phyloP scores from a whole-genome alignment of 257 asterid genomes.

The Scutellaria baicalensis region DNA sequence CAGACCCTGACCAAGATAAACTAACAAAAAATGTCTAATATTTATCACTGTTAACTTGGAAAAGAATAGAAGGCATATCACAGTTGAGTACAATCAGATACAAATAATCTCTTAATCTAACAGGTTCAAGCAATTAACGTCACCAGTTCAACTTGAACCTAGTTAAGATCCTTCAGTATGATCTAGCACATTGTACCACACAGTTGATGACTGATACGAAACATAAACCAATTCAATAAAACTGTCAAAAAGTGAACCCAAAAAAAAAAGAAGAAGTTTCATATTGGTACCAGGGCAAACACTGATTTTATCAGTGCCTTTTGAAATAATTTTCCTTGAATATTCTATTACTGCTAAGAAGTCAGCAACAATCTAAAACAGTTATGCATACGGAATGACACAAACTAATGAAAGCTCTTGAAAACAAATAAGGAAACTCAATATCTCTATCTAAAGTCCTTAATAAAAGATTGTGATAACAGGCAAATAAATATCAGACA shows the following conservation, averaged over 20 bases:
- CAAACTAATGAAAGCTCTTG: not conserved
- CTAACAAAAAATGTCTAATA: not conserved
- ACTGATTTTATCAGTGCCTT: not conserved
- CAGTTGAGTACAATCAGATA: not conserved
- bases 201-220: not conserved
- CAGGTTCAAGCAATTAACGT: constrained; percentile 2
- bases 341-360: not conserved
- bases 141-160: not conserved
- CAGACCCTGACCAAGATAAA: not conserved
- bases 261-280: not conserved
- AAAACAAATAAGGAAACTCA: not conserved
- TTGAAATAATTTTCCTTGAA: not conserved
- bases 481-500: not conserved
- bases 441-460: not conserved
- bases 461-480: not conserved
- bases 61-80: not conserved
- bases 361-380: not conserved
- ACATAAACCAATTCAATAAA: not conserved
- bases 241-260: not conserved
- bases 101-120: not conserved
- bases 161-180: not conserved
- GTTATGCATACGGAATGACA: not conserved
- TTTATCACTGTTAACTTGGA: not conserved
- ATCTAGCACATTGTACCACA: not conserved
- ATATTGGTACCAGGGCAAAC: not conserved